Conservation (phyloP, 1,139 yeast species). For the Nakaseomyces glabratus region DNA sequence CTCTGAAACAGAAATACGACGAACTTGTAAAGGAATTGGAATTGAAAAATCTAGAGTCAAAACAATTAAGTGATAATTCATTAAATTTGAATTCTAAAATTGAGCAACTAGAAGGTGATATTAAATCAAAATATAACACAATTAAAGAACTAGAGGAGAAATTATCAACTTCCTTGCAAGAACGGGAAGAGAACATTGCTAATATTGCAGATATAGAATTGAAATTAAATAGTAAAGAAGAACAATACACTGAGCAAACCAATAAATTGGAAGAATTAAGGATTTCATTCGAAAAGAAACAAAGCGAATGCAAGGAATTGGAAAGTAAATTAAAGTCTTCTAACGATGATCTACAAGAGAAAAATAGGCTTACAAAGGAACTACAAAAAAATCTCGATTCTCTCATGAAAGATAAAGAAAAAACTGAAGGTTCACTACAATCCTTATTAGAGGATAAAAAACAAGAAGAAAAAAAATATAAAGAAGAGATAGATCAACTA, state of each 20-base stretch:
- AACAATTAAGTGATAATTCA: background rate
- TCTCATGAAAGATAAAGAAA: background rate
- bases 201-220: background rate
- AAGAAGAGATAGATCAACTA: no score
- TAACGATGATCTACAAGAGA: background rate
- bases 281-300: no score
- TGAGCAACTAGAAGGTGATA: constrained; percentile 9
- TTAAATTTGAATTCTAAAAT: constrained; percentile 1
- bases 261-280: no score
- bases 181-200: constrained; percentile 1
- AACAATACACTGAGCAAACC: no score
- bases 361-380: background rate
- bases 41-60: constrained; percentile 5
- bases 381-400: background rate
- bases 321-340: no score
- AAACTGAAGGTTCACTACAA: background rate
- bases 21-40: no score
- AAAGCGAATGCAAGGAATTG: no score
- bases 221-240: constrained; percentile 1
- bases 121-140: constrained; percentile 8
- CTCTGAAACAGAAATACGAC: no score
- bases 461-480: background rate
- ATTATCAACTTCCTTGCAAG: no score
- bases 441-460: background rate
- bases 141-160: constrained; percentile 12